These are phyloP conservation scores for Macrophomina pseudophaseolina DNA, from an alignment of 2,329 filamentous ascomycete species.

Conservation along the genomic window DNA sequence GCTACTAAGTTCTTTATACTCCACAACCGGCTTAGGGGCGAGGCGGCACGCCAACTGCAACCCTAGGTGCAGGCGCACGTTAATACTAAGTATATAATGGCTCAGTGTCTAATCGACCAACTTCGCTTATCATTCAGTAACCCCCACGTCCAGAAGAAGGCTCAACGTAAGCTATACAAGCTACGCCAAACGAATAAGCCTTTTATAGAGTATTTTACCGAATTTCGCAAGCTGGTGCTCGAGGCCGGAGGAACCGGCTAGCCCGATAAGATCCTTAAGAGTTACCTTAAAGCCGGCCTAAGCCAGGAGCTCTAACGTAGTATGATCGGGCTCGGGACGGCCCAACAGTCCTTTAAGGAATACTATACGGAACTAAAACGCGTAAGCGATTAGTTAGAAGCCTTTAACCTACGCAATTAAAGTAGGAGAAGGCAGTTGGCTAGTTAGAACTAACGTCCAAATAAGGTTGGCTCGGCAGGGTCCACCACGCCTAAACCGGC, in stretches of 20 bases:
- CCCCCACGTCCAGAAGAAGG: not conserved
- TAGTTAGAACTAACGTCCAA: not conserved
- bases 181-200: not conserved
- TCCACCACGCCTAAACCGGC: not conserved
- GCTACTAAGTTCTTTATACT: not conserved
- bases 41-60: not conserved
- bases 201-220: not conserved
- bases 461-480: not conserved
- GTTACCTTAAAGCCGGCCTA: not conserved
- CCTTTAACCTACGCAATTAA: not conserved
- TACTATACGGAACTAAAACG: not conserved
- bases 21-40: not conserved
- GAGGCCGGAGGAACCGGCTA: not conserved
- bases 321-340: not conserved
- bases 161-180: not conserved
- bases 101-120: not conserved
- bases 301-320: not conserved
- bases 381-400: not conserved
- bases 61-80: not conserved
- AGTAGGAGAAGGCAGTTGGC: not conserved
- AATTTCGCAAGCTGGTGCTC: not conserved
- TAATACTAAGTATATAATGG: not conserved
- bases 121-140: not conserved
- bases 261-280: not conserved
- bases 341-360: not conserved